Evolutionary conservation across 2,329 filamentous ascomycete genomes (phyloP).

Genomic region (Penicillium brasilianum): DNA sequence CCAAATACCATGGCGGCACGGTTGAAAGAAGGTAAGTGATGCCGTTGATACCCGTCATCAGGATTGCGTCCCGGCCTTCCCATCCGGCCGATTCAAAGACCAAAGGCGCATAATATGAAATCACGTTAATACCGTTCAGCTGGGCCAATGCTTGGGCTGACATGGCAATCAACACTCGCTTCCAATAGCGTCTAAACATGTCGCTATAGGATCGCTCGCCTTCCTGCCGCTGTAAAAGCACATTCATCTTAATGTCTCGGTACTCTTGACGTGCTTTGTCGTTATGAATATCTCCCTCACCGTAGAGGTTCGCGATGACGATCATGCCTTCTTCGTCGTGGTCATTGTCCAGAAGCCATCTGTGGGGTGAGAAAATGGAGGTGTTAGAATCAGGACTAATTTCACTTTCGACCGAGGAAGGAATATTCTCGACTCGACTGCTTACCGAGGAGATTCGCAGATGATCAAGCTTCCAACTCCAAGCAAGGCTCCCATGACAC

Average conservation of each 20-base stretch:
- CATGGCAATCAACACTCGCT: slow-evolving; percentile 97
- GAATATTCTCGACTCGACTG: neutral
- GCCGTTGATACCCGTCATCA: slow-evolving; percentile 97
- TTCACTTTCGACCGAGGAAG: neutral
- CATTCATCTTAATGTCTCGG: slow-evolving; percentile 98
- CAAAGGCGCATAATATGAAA: slow-evolving; percentile 96
- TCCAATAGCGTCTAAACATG: slow-evolving; percentile 93
- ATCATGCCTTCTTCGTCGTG: slow-evolving; percentile 98
- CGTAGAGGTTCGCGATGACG: slow-evolving; percentile 96
- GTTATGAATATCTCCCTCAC: slow-evolving; percentile 93
- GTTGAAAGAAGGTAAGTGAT: slow-evolving; percentile 91
- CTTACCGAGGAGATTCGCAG: slow-evolving; percentile 89
- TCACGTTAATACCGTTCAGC: slow-evolving; percentile 98
- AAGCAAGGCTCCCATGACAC: slow-evolving; percentile 87
- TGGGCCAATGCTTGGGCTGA: slow-evolving; percentile 95
- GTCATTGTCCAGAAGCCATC: slow-evolving; percentile 97
- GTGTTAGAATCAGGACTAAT: neutral
- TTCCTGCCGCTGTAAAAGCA: slow-evolving; percentile 89
- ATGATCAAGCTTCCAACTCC: slow-evolving; percentile 88
- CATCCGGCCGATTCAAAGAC: slow-evolving; percentile 98
- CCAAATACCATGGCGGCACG: slow-evolving; percentile 95
- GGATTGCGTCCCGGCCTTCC: slow-evolving; percentile 83
- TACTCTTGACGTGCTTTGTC: slow-evolving; percentile 92
- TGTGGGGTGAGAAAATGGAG: slow-evolving; percentile 40
- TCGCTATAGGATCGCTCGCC: slow-evolving; percentile 89